A percentile compares a stretch with the other conserved stretches of the same genome.
phyloP scores from a whole-genome alignment of 192 early-diverging fungal species.

The Coemansia sp. region DNA sequence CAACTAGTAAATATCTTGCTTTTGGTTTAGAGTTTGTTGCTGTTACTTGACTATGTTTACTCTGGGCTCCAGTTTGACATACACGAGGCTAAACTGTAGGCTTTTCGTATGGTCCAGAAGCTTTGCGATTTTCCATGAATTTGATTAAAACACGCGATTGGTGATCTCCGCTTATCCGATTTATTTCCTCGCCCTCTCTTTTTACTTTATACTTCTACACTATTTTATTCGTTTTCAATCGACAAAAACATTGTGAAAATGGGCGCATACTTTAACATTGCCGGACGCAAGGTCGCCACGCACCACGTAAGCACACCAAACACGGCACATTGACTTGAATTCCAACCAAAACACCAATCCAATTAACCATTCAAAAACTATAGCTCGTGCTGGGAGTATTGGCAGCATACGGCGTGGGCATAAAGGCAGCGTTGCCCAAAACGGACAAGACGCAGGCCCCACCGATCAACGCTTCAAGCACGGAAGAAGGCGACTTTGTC shows the following conservation, averaged over 20 bases:
- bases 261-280: constrained; percentile 54
- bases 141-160: background rate
- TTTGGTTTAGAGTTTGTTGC: too few species aligned
- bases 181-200: background rate
- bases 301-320: constrained; percentile 46
- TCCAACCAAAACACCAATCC: background rate
- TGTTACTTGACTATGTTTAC: too few species aligned
- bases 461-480: constrained; percentile 47
- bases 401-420: constrained; percentile 37
- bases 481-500: constrained; percentile 53
- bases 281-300: constrained; percentile 52
- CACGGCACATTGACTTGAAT: background rate
- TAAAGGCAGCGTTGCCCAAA: constrained; percentile 42
- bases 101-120: too few species aligned
- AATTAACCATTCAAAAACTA: background rate
- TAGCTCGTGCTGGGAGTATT: constrained; percentile 56
- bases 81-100: too few species aligned
- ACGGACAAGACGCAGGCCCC: constrained; percentile 51
- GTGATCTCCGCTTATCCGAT: background rate
- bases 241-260: constrained; percentile 10
- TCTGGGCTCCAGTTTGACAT: too few species aligned
- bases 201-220: background rate
- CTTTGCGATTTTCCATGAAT: background rate
- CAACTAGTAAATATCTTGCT: background rate
- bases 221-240: constrained; percentile 5